Evolutionary conservation across 805 yeast species (phyloP).

Genomic region (Saccharomycopsis fibuligera): DNA sequence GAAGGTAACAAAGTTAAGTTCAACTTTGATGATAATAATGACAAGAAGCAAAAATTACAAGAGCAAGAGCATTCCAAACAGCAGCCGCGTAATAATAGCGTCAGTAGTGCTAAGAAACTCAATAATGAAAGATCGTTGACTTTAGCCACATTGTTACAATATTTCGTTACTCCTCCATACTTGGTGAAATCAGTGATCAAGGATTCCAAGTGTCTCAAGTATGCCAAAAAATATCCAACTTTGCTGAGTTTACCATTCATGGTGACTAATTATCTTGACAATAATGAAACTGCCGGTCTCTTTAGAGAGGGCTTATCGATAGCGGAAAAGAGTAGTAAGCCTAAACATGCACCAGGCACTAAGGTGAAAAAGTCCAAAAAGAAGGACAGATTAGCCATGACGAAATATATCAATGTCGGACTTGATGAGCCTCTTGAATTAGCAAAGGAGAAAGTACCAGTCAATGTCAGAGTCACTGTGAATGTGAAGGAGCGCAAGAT

Average conservation of each 20-base stretch:
- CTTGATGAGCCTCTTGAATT: slow-evolving; percentile 52
- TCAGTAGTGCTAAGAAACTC: slow-evolving; percentile 16
- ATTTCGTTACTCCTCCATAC: slow-evolving; percentile 80
- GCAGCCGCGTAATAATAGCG: background rate
- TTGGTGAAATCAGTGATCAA: slow-evolving; percentile 60
- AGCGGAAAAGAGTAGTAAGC: slow-evolving; percentile 20
- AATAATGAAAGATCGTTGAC: slow-evolving; percentile 28
- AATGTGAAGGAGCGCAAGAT: slow-evolving; percentile 54
- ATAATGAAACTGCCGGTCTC: slow-evolving; percentile 29
- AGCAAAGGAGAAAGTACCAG: slow-evolving; percentile 56
- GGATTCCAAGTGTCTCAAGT: slow-evolving; percentile 43
- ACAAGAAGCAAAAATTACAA: slow-evolving; percentile 16
- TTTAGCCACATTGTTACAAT: slow-evolving; percentile 68
- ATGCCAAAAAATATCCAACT: slow-evolving; percentile 66
- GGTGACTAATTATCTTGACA: slow-evolving; percentile 30
- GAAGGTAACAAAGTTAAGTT: slow-evolving; percentile 20
- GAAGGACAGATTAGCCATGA: slow-evolving; percentile 45
- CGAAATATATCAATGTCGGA: slow-evolving; percentile 78
- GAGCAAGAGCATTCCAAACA: slow-evolving; percentile 1
- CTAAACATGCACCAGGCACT: slow-evolving; percentile 21
- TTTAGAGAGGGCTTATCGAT: slow-evolving; percentile 48
- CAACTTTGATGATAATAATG: slow-evolving; percentile 29
- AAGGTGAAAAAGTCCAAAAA: slow-evolving; percentile 36
- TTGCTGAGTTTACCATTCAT: slow-evolving; percentile 71
- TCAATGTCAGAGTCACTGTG: slow-evolving; percentile 75